A percentile compares a stretch with the other conserved stretches of the same genome.
phyloP scores from a whole-genome alignment of 2,329 filamentous ascomycete genomes.

The Raffaelea albimanens region DNA sequence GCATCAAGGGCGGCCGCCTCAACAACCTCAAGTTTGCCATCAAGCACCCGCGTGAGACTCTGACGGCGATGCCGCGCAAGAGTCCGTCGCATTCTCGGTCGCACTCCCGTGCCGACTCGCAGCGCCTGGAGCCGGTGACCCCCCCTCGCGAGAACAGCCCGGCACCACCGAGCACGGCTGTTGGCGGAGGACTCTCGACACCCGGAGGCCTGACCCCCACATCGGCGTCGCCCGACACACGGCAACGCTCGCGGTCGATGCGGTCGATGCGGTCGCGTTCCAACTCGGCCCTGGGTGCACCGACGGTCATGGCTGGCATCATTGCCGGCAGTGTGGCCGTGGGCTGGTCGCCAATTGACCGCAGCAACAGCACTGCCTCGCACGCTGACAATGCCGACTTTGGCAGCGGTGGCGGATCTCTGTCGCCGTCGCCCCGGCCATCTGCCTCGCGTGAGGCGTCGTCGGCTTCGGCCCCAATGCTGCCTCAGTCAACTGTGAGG shows the following conservation, averaged over 20 bases:
- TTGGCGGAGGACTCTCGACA: not conserved
- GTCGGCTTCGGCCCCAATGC: too few relatives aligned
- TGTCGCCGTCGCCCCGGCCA: too few relatives aligned
- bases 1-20: slow-evolving; percentile 70
- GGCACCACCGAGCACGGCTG: not conserved
- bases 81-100: slow-evolving; percentile 55
- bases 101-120: slow-evolving; percentile 53
- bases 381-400: not conserved
- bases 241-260: slow-evolving; percentile 48
- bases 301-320: slow-evolving; percentile 75
- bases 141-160: slow-evolving; percentile 47
- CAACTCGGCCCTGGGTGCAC: slow-evolving; percentile 64
- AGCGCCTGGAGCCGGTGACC: slow-evolving; percentile 56
- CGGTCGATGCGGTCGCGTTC: slow-evolving; percentile 53
- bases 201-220: slow-evolving; percentile 7
- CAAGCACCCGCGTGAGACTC: slow-evolving; percentile 62
- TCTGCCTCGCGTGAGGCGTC: too few relatives aligned
- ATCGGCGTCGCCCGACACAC: slow-evolving; percentile 46
- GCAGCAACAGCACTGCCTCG: slow-evolving; percentile 21
- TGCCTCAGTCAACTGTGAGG: too few relatives aligned
- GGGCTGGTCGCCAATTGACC: slow-evolving; percentile 65
- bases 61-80: slow-evolving; percentile 47
- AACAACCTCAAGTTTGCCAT: slow-evolving; percentile 75
- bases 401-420: not conserved
- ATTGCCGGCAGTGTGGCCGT: slow-evolving; percentile 68